phyloP scores from a whole-genome alignment of 139 green algal genomes.

The Chlorella sp. region DNA sequence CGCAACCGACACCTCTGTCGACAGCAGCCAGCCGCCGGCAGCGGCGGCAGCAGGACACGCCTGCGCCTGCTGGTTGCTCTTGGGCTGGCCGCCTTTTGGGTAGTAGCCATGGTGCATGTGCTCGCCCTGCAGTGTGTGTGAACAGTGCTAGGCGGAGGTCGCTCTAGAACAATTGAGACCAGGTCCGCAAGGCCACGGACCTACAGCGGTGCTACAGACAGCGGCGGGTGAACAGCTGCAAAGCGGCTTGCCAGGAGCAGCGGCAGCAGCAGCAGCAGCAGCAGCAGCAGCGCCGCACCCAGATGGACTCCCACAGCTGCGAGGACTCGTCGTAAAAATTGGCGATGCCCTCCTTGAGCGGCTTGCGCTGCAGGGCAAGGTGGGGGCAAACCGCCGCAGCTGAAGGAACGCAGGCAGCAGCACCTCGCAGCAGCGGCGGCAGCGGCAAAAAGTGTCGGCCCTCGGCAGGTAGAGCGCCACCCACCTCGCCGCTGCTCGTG shows the following conservation, averaged over 20 bases:
- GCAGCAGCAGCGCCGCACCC: slow-evolving; percentile 42
- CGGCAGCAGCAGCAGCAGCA: too few species aligned
- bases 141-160: neutral
- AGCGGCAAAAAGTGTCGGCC: neutral
- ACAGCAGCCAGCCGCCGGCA: too few species aligned
- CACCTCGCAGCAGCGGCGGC: neutral
- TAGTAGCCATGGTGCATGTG: slow-evolving; percentile 99
- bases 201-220: too few species aligned
- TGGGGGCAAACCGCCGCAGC: neutral
- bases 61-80: slow-evolving; percentile 84
- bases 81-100: slow-evolving; percentile 50
- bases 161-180: too few species aligned
- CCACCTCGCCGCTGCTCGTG: slow-evolving; percentile 13
- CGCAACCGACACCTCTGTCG: too few species aligned
- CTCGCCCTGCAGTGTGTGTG: slow-evolving; percentile 61
- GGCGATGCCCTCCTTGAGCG: slow-evolving; percentile 94
- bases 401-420: neutral
- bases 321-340: slow-evolving; percentile 94
- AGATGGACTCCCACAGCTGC: slow-evolving; percentile 93
- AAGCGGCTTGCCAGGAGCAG: too few species aligned
- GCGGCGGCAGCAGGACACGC: slow-evolving; percentile 40
- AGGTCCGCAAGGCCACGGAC: too few species aligned
- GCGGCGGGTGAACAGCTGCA: too few species aligned
- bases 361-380: slow-evolving; percentile 52
- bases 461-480: neutral